These are phyloP conservation scores for Hypoxylon rickii DNA, from an alignment of 495 filamentous ascomycete genomes.

Conservation along the genomic window DNA sequence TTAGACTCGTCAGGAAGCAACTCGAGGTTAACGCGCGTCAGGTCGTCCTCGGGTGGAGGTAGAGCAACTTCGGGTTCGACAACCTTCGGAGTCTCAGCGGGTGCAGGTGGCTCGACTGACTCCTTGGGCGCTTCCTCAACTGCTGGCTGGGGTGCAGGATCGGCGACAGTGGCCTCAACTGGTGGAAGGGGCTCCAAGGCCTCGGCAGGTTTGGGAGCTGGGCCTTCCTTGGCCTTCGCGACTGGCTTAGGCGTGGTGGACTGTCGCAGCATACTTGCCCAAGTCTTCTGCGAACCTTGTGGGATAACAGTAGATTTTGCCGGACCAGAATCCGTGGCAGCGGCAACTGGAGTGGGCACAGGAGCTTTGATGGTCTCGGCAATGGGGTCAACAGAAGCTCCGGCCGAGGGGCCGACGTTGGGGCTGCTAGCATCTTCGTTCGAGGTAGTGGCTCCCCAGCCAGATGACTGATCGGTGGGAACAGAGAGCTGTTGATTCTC, in stretches of 20 bases:
- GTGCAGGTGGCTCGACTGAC: conserved; percentile 34
- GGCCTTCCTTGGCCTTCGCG: conserved; percentile 51
- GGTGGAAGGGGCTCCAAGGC: conserved; percentile 46
- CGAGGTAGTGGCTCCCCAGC: conserved; percentile 43
- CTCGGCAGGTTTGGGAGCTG: conserved; percentile 47
- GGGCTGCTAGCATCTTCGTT: conserved; percentile 39
- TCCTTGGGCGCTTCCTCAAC: conserved; percentile 38
- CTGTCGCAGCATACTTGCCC: conserved; percentile 62
- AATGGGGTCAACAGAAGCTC: conserved; percentile 27
- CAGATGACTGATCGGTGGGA: conserved; percentile 53
- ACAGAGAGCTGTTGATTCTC: conserved; percentile 54
- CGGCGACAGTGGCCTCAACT: conserved; percentile 36
- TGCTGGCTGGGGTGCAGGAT: conserved; percentile 42
- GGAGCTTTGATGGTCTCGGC: conserved; percentile 29
- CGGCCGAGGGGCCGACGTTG: conserved; percentile 30
- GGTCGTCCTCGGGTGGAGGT: conserved; percentile 74
- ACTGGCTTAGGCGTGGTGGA: conserved; percentile 48
- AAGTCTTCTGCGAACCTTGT: conserved; percentile 52
- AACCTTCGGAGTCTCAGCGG: conserved; percentile 40
- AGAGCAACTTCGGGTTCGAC: conserved; percentile 59
- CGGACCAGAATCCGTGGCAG: conserved; percentile 28
- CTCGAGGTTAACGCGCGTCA: conserved; percentile 91
- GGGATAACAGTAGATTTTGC: conserved; percentile 42
- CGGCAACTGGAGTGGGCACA: conserved; percentile 20
- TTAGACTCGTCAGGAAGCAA: conserved; percentile 79